Conservation (phyloP, 805 yeast species). For the Starmerella sirachaensis region DNA sequence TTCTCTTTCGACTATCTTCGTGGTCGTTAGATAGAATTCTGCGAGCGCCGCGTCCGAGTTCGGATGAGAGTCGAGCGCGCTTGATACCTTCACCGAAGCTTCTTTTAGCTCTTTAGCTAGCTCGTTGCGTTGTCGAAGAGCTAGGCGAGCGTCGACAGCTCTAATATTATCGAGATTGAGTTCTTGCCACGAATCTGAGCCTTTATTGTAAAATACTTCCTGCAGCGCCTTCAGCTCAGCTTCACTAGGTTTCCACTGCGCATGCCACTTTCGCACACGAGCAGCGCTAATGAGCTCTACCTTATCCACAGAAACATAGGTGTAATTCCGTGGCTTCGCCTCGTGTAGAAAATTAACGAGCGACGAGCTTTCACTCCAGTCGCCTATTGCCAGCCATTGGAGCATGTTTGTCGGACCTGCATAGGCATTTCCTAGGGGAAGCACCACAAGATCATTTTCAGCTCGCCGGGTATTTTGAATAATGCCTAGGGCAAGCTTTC, state of each 20-base stretch:
- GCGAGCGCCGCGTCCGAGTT: not conserved
- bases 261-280: too few species aligned
- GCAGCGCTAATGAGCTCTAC: constrained; percentile 1
- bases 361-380: too few species aligned
- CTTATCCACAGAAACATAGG: not conserved
- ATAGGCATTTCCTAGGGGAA: not conserved
- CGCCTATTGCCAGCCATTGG: too few species aligned
- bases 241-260: too few species aligned
- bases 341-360: too few species aligned
- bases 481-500: not conserved
- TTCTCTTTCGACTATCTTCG: constrained; percentile 2
- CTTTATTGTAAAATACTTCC: too few species aligned
- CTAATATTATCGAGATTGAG: constrained; percentile 2
- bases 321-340: too few species aligned
- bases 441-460: not conserved
- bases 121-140: not conserved
- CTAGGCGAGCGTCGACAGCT: constrained; percentile 2
- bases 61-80: not conserved
- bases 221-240: too few species aligned
- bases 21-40: not conserved
- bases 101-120: not conserved
- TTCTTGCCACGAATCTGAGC: too few species aligned
- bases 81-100: too few species aligned
- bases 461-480: not conserved
- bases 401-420: too few species aligned